Evolutionary conservation across 805 yeast species (phyloP), one percentile per base, ranked within the genome.

Genomic region (Candida caryicola): DNA sequence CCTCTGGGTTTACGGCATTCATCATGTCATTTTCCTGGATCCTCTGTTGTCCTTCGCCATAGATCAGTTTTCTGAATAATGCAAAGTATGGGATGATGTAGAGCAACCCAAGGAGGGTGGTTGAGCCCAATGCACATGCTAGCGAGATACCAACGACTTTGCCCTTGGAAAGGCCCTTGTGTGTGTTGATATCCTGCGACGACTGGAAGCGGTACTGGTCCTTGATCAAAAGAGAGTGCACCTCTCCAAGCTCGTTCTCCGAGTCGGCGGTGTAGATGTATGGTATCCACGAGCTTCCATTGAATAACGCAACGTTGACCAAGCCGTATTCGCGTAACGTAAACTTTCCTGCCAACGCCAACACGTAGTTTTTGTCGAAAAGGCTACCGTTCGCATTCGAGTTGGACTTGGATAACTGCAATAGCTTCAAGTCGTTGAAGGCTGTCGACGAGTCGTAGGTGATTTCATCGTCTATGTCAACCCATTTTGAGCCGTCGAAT

Each of bases 211-310:
- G 51, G 40, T 47, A 64, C 4, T 54, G 41, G 37, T 69, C 73
- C 35, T 65, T 54, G 6, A 65, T 50, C 33, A 68, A 54, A 17
- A 69, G 41, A 2, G 67, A 45, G 31, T 57, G 51, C 10, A 69
- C 47, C 0, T 40, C 34, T 4, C 74, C 74, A 4, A 62, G 30
- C 23, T 46, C 33, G 19, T 43, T 45, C 7, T 41, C 31, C 1
- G 32, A 29, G 2, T 43, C 42, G 7, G 50, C 34, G 1, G 84
- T 61, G 43, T 74, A 74, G 2, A 78, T 54, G 41, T 71, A 77
- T 9, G 95, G 95, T 21, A 62, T 51, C 95, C 95, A 88, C 5
- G 48, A 34, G 0, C 64, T 46, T 1, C 95, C 89, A 52, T 86
- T 79, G 59, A 59, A 86, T 19, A 76, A 60, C 0, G 90, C 91